Conservation (phyloP, 768 basidiomycete genomes). For the Boletales sp. region DNA sequence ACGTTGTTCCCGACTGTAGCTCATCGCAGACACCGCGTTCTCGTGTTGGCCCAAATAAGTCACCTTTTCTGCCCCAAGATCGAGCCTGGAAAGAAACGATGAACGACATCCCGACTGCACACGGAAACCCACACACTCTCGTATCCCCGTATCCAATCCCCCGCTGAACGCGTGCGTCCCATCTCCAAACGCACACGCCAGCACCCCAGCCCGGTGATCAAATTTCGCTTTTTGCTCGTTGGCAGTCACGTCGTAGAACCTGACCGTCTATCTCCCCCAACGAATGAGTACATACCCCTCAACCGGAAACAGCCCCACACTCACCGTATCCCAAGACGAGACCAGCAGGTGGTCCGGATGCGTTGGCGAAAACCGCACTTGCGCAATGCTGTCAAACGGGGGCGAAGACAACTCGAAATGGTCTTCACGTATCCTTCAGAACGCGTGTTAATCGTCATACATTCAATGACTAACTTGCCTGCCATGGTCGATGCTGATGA, state of each 20-base stretch:
- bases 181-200: constrained; percentile 76
- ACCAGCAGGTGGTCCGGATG: constrained; percentile 78
- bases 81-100: constrained; percentile 49
- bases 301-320: constrained; percentile 1
- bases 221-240: constrained; percentile 77
- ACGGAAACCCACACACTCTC: constrained; percentile 49
- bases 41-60: constrained; percentile 76
- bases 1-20: constrained; percentile 66
- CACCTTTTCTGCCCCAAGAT: constrained; percentile 70
- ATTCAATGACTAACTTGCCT: not conserved
- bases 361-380: constrained; percentile 75
- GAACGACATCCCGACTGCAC: no score
- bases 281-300: constrained; percentile 1
- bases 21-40: constrained; percentile 76
- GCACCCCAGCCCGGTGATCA: constrained; percentile 84
- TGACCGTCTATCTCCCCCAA: constrained; percentile 43
- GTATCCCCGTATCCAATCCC: constrained; percentile 78
- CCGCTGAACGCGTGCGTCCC: constrained; percentile 74
- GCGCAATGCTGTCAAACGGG: constrained; percentile 83
- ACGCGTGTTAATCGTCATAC: not conserved
- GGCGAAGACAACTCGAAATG: constrained; percentile 55
- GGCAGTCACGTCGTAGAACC: constrained; percentile 50
- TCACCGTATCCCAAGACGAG: constrained; percentile 86
- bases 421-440: constrained; percentile 12
- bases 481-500: not conserved